Conservation (phyloP, 208 protist species). For the Leptomonas pyrrhocoris region DNA sequence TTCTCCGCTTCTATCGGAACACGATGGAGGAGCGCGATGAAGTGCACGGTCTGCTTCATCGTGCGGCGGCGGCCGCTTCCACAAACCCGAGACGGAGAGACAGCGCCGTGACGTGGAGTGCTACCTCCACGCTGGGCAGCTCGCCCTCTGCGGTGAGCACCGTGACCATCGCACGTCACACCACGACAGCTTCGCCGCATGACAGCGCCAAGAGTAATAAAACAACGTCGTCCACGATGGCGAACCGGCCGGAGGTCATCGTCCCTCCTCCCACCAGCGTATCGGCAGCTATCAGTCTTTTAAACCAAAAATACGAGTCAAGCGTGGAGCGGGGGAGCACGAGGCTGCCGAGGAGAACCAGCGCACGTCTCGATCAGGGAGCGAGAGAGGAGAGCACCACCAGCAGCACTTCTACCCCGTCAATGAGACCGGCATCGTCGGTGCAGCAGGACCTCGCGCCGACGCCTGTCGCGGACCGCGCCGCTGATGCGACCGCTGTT, state of each 20-base stretch:
- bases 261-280: slow-evolving; percentile 15
- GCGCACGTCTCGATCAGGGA: not conserved
- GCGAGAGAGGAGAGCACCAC: not conserved
- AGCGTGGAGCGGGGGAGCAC: not conserved
- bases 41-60: no score
- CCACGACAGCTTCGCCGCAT: not conserved
- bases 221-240: not conserved
- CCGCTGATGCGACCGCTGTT: not conserved
- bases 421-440: not conserved
- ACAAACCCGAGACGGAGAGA: no score
- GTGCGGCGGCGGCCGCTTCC: no score
- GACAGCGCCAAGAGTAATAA: not conserved
- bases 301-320: slow-evolving; percentile 4
- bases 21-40: no score
- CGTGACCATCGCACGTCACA: no score
- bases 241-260: slow-evolving; percentile 11
- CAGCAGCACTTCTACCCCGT: not conserved
- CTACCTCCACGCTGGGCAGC: no score
- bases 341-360: not conserved
- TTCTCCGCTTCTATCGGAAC: no score
- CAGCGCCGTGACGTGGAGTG: no score
- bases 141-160: no score
- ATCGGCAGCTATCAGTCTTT: not conserved
- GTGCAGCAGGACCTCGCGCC: not conserved
- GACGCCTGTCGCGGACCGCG: not conserved